These are phyloP conservation scores for Xylaria multiplex DNA, from an alignment of 2,329 filamentous ascomycete species.

Conservation along the genomic window DNA sequence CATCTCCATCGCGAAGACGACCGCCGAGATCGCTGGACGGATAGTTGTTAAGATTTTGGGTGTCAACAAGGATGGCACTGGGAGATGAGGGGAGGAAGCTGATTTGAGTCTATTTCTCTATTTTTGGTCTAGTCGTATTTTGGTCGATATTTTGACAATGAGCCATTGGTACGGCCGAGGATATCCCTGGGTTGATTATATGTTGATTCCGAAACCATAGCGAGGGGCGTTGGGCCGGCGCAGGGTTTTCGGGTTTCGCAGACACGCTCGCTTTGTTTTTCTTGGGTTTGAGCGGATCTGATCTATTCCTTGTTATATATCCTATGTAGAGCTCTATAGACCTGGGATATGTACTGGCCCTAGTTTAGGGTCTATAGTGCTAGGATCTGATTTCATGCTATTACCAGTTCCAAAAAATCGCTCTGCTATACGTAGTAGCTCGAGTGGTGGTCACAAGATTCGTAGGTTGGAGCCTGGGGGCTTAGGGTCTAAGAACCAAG, in stretches of 20 bases:
- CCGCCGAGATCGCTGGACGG: constrained; percentile 38
- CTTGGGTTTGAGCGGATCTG: constrained; percentile 20
- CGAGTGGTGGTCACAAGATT: not conserved
- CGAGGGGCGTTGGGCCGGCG: constrained; percentile 36
- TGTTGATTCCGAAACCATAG: constrained; percentile 26
- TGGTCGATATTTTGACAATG: not conserved
- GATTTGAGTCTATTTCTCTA: not conserved
- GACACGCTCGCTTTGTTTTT: constrained; percentile 13
- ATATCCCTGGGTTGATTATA: constrained; percentile 16
- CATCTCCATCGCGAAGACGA: constrained; percentile 40
- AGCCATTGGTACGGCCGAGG: constrained; percentile 17
- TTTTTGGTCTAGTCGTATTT: not conserved
- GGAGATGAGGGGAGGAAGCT: constrained; percentile 13
- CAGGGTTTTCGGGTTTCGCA: constrained; percentile 9
- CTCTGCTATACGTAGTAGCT: not conserved
- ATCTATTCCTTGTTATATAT: constrained; percentile 20
- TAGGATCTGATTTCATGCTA: constrained; percentile 5
- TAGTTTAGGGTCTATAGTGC: not conserved
- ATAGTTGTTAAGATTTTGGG: constrained; percentile 45
- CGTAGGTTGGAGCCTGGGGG: not conserved
- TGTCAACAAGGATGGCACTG: constrained; percentile 40
- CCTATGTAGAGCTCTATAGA: constrained; percentile 1
- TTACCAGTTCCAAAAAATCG: not conserved
- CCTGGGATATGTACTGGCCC: not conserved
- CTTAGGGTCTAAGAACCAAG: not conserved